Evolutionary conservation across 768 basidiomycete genomes (phyloP).

Genomic region (Lactifluus hygrophoroides): DNA sequence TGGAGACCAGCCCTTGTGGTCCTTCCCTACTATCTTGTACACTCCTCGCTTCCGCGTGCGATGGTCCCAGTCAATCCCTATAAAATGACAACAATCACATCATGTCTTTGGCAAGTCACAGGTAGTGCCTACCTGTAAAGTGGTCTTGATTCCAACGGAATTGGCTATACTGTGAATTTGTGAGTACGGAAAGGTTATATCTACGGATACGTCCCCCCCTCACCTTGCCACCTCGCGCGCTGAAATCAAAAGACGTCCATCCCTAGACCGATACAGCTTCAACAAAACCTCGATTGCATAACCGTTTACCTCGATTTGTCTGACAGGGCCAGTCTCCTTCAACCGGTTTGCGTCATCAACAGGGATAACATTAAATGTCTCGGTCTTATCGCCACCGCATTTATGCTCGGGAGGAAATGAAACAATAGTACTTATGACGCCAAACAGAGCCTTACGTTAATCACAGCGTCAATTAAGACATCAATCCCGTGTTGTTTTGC

Average conservation of each 20-base stretch:
- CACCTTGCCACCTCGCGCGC: slow-evolving; percentile 68
- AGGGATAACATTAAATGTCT: slow-evolving; percentile 60
- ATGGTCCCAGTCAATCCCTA: slow-evolving; percentile 83
- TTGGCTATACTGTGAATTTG: slow-evolving; percentile 48
- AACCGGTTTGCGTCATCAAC: slow-evolving; percentile 64
- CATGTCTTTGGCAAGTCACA: background rate
- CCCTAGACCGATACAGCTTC: slow-evolving; percentile 36
- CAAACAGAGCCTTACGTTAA: slow-evolving; percentile 52
- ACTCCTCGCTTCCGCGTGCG: slow-evolving; percentile 52
- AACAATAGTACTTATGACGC: background rate
- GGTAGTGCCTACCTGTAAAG: slow-evolving; percentile 51
- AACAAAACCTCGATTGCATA: background rate
- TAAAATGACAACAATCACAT: background rate
- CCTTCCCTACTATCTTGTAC: slow-evolving; percentile 59
- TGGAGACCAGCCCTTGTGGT: slow-evolving; percentile 72
- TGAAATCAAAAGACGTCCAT: slow-evolving; percentile 83
- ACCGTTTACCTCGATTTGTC: slow-evolving; percentile 53
- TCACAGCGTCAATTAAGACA: slow-evolving; percentile 77
- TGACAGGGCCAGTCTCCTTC: slow-evolving; percentile 45
- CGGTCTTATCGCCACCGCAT: slow-evolving; percentile 72
- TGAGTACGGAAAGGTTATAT: background rate
- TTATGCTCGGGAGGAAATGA: slow-evolving; percentile 48
- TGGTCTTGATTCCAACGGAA: slow-evolving; percentile 71
- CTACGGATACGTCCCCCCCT: background rate
- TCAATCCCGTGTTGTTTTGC: slow-evolving; percentile 65